Base-by-base conservation (phyloP, 2,329 filamentous ascomycete genomes). In the Xylariaceae sp. region DNA sequence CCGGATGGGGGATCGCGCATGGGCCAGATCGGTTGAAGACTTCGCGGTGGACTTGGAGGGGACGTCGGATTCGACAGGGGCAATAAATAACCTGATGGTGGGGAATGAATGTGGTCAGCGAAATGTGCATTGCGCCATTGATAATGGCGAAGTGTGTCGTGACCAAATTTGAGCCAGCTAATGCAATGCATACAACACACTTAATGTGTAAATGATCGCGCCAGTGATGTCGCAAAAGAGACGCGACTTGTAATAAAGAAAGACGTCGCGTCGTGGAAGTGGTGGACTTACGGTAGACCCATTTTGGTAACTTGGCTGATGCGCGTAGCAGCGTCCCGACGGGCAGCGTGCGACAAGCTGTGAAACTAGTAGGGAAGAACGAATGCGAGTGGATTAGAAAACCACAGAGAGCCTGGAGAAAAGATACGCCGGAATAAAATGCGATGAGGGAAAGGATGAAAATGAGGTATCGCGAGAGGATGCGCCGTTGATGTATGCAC, bases 221-320 rank as follows among this genome's bases (percentile, higher is more conserved):
- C n/a, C n/a, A n/a, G 22, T 26, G 22, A 26, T 26, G 22, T n/a
- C n/a, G 33, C 30, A 17, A 24, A 15, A 18, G 16, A 33, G 8
- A 9, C n/a, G 30, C 18, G 9, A 9, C 33, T 31, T 29, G 41
- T 34, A 31, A 31, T 35, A 17, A 42, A 47, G 31, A 44, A 29
- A 39, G 43, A 37, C 45, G 41, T 51, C 48, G 55, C 49, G 47
- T 37, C 39, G 22, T 11, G 22, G 11, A 26, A 26, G 11, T 11
- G 45, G 43, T 43, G 45, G 44, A 69, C 69, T 69, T 67, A 73
- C 69, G 69, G 69, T 38, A 72, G 69, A 55, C 69, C 69, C 69
- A 73, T 73, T 47, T 54, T 56, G 43, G 34, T 17, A 40, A 19
- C 39, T 34, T 43, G 39, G 47, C 42, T 44, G 45, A 36, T 50